These are phyloP conservation scores for Cephalotrichum gorgonifer DNA, from an alignment of 2,329 filamentous ascomycete genomes.

Conservation along the genomic window DNA sequence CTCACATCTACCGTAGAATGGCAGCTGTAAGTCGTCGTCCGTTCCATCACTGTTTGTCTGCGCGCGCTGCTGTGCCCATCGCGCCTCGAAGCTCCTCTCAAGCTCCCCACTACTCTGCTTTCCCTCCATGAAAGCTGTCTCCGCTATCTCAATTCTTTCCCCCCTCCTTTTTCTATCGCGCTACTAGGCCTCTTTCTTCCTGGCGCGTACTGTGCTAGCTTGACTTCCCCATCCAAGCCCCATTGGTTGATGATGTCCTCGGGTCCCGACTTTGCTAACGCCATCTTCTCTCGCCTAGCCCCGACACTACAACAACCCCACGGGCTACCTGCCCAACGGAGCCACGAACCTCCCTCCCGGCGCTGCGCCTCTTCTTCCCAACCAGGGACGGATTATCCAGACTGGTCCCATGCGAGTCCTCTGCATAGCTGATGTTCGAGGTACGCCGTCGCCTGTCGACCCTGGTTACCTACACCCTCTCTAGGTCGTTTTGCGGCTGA, in stretches of 20 bases:
- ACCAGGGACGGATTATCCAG: constrained; percentile 57
- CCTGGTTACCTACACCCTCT: constrained; percentile 1
- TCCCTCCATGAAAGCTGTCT: too few relatives aligned
- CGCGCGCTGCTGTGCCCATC: neutral
- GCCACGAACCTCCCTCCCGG: constrained; percentile 36
- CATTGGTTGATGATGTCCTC: neutral
- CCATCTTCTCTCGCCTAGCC: constrained; percentile 17
- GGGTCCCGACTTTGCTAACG: neutral
- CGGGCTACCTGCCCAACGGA: constrained; percentile 54
- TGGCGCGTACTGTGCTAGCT: neutral
- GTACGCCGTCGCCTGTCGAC: constrained; percentile 26
- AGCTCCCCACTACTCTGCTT: neutral
- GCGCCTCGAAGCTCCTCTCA: neutral
- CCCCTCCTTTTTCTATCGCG: neutral
- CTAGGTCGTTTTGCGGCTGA: too few relatives aligned
- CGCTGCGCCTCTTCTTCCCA: constrained; percentile 54
- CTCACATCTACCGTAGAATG: constrained; percentile 1
- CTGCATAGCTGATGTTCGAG: constrained; percentile 64
- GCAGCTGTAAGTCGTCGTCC: constrained; percentile 4
- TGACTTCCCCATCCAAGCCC: neutral
- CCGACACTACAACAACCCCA: constrained; percentile 35
- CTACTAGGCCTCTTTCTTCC: neutral
- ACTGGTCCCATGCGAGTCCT: constrained; percentile 56
- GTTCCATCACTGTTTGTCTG: neutral
- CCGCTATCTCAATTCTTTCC: neutral